These are phyloP conservation scores for Clitocybe nebularis DNA, from an alignment of 1,284 basidiomycete species.

Conservation along the genomic window DNA sequence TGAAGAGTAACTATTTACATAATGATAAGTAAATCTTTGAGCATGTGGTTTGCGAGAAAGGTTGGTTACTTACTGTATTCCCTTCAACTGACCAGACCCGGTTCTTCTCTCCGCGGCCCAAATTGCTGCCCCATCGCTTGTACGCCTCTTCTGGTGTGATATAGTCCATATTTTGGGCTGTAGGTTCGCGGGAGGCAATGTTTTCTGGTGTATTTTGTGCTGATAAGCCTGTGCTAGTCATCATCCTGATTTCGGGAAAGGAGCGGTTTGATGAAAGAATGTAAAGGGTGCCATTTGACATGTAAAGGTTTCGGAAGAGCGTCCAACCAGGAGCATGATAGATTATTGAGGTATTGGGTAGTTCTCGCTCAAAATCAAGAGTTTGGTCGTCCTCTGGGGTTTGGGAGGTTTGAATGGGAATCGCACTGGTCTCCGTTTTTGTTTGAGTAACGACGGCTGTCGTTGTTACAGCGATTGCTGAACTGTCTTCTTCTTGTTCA, in stretches of 20 bases:
- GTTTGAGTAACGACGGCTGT: slow-evolving; percentile 10
- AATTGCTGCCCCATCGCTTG: slow-evolving; percentile 50
- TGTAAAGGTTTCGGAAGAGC: slow-evolving; percentile 73
- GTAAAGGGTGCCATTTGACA: slow-evolving; percentile 72
- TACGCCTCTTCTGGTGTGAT: slow-evolving; percentile 59
- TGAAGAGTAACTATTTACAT: slow-evolving; percentile 48
- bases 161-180: slow-evolving; percentile 54
- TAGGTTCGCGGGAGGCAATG: slow-evolving; percentile 63
- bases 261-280: slow-evolving; percentile 47
- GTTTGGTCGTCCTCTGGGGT: slow-evolving; percentile 1
- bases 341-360: slow-evolving; percentile 51
- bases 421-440: slow-evolving; percentile 4
- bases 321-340: slow-evolving; percentile 80
- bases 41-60: neutral
- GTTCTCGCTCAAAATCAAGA: slow-evolving; percentile 13
- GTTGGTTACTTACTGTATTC: slow-evolving; percentile 48
- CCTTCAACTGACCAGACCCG: slow-evolving; percentile 65
- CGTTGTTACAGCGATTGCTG: neutral
- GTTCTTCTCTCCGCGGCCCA: slow-evolving; percentile 33
- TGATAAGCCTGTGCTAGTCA: slow-evolving; percentile 66
- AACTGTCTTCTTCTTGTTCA: slow-evolving; percentile 7
- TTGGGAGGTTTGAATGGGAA: slow-evolving; percentile 5
- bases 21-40: neutral
- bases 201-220: slow-evolving; percentile 62
- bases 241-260: slow-evolving; percentile 61